These are phyloP conservation scores for Aureobasidium sp. DNA, from an alignment of 2,329 filamentous ascomycete genomes.

Conservation along the genomic window DNA sequence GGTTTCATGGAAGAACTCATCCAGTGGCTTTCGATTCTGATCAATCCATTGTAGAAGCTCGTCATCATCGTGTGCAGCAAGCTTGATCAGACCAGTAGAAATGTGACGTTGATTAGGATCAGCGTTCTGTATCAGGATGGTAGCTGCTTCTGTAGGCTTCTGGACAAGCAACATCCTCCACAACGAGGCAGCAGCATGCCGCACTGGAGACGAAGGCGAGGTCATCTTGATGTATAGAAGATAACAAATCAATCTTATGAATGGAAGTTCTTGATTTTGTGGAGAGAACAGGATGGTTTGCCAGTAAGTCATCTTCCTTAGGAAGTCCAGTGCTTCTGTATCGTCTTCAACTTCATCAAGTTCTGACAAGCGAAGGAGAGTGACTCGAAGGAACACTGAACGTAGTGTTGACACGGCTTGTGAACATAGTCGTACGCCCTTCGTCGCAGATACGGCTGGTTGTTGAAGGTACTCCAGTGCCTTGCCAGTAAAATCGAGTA, in stretches of 20 bases:
- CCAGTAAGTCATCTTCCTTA: conserved; percentile 90
- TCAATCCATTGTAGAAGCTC: conserved; percentile 86
- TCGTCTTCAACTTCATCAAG: conserved; percentile 62
- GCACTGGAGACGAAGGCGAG: conserved; percentile 59
- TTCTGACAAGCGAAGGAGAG: conserved; percentile 76
- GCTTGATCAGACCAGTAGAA: conserved; percentile 68
- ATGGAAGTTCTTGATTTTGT: conserved; percentile 70
- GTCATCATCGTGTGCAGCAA: conserved; percentile 83
- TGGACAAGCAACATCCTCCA: conserved; percentile 92
- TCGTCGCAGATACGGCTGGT: conserved; percentile 71
- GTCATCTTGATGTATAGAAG: conserved; percentile 85
- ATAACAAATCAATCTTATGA: conserved; percentile 82
- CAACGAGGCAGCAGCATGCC: conserved; percentile 71
- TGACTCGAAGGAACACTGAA: conserved; percentile 67
- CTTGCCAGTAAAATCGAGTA: conserved; percentile 79
- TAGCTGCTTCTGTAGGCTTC: conserved; percentile 74
- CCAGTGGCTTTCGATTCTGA: conserved; percentile 68
- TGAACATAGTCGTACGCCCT: conserved; percentile 84
- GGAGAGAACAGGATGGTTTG: conserved; percentile 81
- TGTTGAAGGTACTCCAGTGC: conserved; percentile 83
- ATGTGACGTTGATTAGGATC: conserved; percentile 64
- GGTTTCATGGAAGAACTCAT: conserved; percentile 72
- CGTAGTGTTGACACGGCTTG: conserved; percentile 74
- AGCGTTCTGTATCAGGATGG: conserved; percentile 65
- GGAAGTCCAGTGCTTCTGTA: conserved; percentile 59